Conservation (phyloP, 2,329 filamentous ascomycete genomes). For the Acephala macrosclerotiorum region DNA sequence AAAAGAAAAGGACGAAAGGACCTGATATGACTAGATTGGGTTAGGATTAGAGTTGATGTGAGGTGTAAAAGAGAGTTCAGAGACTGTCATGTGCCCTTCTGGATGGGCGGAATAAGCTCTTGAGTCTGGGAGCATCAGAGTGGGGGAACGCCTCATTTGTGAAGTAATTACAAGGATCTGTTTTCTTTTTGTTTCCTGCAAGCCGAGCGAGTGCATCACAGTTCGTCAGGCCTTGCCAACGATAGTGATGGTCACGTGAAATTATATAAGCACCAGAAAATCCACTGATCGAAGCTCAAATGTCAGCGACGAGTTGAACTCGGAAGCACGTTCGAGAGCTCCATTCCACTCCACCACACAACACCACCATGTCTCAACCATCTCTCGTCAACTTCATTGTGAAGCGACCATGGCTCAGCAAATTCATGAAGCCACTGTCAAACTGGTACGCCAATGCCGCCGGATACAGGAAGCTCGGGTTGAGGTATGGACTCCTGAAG, state of each 20-base stretch:
- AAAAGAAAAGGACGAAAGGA: slow-evolving; percentile 6
- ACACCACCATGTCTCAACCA: slow-evolving; percentile 44
- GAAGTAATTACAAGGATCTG: slow-evolving; percentile 7
- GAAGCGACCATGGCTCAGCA: slow-evolving; percentile 86
- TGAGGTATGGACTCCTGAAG: slow-evolving; percentile 68
- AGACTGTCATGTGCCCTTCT: slow-evolving; percentile 5
- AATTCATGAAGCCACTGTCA: slow-evolving; percentile 80
- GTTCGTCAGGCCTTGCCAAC: not conserved
- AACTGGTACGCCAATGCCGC: slow-evolving; percentile 89
- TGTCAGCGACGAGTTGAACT: slow-evolving; percentile 13
- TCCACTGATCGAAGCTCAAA: slow-evolving; percentile 7
- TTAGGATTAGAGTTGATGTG: not conserved
- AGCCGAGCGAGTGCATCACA: not conserved
- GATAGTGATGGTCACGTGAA: not conserved
- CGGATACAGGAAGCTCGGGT: slow-evolving; percentile 91
- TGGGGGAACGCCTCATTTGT: slow-evolving; percentile 10
- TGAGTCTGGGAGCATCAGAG: not conserved
- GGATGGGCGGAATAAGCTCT: not conserved
- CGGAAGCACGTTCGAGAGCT: slow-evolving; percentile 15
- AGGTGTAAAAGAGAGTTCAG: not conserved
- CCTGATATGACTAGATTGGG: not conserved
- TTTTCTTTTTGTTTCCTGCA: not conserved
- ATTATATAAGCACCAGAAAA: slow-evolving; percentile 11
- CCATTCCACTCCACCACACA: slow-evolving; percentile 25
- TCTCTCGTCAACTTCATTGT: slow-evolving; percentile 78